Evolutionary conservation across 1,284 basidiomycete species (phyloP).

Genomic region (Rhizoctonia solani): DNA sequence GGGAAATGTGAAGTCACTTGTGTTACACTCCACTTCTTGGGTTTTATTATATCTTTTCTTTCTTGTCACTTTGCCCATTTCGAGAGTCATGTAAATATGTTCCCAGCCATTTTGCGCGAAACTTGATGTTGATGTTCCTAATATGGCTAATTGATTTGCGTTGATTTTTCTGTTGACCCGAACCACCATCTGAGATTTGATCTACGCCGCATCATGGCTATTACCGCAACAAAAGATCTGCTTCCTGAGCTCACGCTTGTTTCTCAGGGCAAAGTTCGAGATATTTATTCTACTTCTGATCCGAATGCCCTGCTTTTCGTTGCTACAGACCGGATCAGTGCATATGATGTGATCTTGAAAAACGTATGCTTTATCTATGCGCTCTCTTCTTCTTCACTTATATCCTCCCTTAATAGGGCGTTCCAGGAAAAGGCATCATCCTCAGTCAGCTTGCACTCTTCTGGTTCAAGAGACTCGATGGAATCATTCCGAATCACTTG

Average conservation of each 20-base stretch:
- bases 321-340: constrained; percentile 94
- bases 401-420: constrained; percentile 64
- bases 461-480: constrained; percentile 86
- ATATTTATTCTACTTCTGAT: constrained; percentile 76
- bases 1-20: background rate
- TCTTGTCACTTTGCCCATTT: background rate
- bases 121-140: constrained; percentile 3
- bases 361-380: constrained; percentile 62
- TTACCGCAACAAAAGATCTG: constrained; percentile 41
- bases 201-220: background rate
- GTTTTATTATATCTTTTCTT: background rate
- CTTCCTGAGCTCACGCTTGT: constrained; percentile 61
- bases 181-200: constrained; percentile 8
- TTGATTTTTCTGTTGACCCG: constrained; percentile 8
- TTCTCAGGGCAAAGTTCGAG: constrained; percentile 90
- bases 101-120: background rate
- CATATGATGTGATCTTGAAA: constrained; percentile 93
- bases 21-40: constrained; percentile 11
- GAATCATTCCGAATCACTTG: constrained; percentile 87
- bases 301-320: constrained; percentile 84
- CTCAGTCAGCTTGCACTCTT: constrained; percentile 90
- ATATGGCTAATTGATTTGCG: constrained; percentile 34
- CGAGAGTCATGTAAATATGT: constrained; percentile 4
- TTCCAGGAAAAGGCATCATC: constrained; percentile 91
- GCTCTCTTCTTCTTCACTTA: background rate